phyloP scores from a whole-genome alignment of 179 eudicot genomes.

The Drosera spatulata region DNA sequence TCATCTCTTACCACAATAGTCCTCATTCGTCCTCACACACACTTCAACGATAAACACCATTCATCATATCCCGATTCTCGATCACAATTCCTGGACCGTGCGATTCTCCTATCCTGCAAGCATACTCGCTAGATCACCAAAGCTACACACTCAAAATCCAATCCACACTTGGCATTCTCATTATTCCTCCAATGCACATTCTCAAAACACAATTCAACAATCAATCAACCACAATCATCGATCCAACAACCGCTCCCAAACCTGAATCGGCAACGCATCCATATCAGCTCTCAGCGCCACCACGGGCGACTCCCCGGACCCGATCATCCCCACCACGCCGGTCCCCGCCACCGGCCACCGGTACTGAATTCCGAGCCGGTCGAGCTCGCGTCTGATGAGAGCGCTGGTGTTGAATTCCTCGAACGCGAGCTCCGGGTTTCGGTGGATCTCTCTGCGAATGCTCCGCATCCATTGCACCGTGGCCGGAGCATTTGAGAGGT shows the following conservation, averaged over 20 bases:
- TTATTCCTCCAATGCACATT: background rate
- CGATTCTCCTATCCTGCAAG: too few relatives aligned
- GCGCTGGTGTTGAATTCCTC: slow-evolving; percentile 26
- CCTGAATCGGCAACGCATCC: slow-evolving; percentile 46
- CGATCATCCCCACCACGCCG: slow-evolving; percentile 33
- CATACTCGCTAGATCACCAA: too few relatives aligned
- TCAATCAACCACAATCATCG: background rate
- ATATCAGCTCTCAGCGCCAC: slow-evolving; percentile 48
- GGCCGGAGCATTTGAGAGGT: slow-evolving; percentile 12
- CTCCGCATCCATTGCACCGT: slow-evolving; percentile 22
- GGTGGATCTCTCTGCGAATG: slow-evolving; percentile 29
- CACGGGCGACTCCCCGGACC: slow-evolving; percentile 30
- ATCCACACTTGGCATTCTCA: slow-evolving; percentile 17
- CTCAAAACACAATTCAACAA: background rate
- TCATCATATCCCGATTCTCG: too few relatives aligned
- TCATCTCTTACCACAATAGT: too few relatives aligned
- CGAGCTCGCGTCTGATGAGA: slow-evolving; percentile 22
- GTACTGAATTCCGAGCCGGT: slow-evolving; percentile 19
- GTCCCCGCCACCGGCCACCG: slow-evolving; percentile 35
- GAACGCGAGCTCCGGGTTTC: slow-evolving; percentile 34
- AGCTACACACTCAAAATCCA: too few relatives aligned
- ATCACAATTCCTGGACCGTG: too few relatives aligned
- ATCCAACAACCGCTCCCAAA: background rate
- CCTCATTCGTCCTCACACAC: too few relatives aligned
- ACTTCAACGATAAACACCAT: too few relatives aligned